Percentiles rank a stretch among this genome's conserved stretches.
Conservation (phyloP, 768 basidiomycete species). For the Piloderma croceum region DNA sequence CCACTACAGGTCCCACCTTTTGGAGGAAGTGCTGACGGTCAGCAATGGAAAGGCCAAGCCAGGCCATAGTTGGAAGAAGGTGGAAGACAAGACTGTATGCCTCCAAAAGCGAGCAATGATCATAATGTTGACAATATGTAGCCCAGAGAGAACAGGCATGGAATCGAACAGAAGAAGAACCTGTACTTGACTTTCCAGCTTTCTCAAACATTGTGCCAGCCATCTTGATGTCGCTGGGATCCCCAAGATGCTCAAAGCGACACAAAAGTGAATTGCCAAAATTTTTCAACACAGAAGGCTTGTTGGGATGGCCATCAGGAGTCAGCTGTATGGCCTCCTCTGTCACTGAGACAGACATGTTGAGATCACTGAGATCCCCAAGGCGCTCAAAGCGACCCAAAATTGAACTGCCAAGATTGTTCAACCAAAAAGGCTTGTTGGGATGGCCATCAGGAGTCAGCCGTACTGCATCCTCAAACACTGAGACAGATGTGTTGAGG, state of each 20-base stretch:
- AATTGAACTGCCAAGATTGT: conserved; percentile 11
- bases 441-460: conserved; percentile 15
- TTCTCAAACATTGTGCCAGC: conserved; percentile 6
- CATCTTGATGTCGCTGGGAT: conserved; percentile 20
- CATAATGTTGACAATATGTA: too few relatives aligned
- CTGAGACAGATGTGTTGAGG: conserved; percentile 19
- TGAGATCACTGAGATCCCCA: too few relatives aligned
- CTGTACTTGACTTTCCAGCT: too few relatives aligned
- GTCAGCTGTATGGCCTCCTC: conserved; percentile 10
- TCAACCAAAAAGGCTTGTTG: neutral
- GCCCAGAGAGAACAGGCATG: too few relatives aligned
- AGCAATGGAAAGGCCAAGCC: conserved; percentile 12
- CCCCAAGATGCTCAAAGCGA: conserved; percentile 19
- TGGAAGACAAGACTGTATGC: conserved; percentile 11
- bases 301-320: conserved; percentile 13
- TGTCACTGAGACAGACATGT: too few relatives aligned
- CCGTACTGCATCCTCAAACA: conserved; percentile 15
- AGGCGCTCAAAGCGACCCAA: conserved; percentile 18
- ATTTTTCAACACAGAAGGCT: conserved; percentile 10
- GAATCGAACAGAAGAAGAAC: too few relatives aligned
- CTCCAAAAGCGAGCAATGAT: too few relatives aligned
- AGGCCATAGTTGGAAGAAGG: conserved; percentile 14
- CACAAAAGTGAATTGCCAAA: conserved; percentile 17
- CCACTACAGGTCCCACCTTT: conserved; percentile 1
- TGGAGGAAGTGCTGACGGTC: conserved; percentile 8